phyloP scores from a whole-genome alignment of 495 filamentous ascomycete genomes.

The Hypomontagnella monticulosa region DNA sequence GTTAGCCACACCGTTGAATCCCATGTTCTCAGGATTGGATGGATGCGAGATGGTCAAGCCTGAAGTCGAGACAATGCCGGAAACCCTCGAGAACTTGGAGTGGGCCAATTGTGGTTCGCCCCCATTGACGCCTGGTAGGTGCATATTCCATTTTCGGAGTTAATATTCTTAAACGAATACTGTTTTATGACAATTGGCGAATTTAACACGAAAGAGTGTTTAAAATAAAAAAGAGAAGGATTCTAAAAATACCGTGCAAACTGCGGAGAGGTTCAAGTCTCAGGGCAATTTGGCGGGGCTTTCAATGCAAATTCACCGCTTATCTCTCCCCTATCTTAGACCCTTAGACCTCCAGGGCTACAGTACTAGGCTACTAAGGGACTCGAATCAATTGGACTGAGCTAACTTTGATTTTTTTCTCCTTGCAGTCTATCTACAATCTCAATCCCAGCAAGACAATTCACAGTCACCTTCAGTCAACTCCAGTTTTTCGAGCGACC shows the following conservation, averaged over 20 bases:
- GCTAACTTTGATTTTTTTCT: conserved; percentile 50
- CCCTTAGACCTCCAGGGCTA: conserved; percentile 9
- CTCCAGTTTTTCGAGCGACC: conserved; percentile 71
- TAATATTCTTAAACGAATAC: conserved; percentile 15
- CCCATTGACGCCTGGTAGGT: conserved; percentile 93
- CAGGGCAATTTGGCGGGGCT: conserved; percentile 30
- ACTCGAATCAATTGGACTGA: too few species aligned
- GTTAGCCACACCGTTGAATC: conserved; percentile 83
- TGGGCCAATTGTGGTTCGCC: conserved; percentile 82
- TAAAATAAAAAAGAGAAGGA: background rate
- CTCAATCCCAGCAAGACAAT: conserved; percentile 49
- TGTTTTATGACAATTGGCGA: conserved; percentile 1
- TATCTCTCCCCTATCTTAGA: conserved; percentile 44
- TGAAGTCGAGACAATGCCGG: conserved; percentile 76
- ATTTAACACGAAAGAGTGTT: conserved; percentile 6
- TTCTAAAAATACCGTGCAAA: conserved; percentile 20
- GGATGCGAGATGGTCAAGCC: conserved; percentile 84
- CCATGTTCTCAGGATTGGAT: conserved; percentile 76
- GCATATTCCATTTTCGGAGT: conserved; percentile 36
- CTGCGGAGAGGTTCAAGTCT: conserved; percentile 8
- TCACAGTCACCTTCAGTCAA: conserved; percentile 62
- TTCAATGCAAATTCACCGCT: conserved; percentile 35
- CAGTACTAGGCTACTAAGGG: conserved; percentile 1
- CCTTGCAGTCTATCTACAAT: conserved; percentile 80
- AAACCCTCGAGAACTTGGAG: conserved; percentile 79